Percentiles rank a stretch among this genome's conserved stretches.
Conservation (phyloP, 2,329 filamentous ascomycete species). For the Cladosporium oxysporum region DNA sequence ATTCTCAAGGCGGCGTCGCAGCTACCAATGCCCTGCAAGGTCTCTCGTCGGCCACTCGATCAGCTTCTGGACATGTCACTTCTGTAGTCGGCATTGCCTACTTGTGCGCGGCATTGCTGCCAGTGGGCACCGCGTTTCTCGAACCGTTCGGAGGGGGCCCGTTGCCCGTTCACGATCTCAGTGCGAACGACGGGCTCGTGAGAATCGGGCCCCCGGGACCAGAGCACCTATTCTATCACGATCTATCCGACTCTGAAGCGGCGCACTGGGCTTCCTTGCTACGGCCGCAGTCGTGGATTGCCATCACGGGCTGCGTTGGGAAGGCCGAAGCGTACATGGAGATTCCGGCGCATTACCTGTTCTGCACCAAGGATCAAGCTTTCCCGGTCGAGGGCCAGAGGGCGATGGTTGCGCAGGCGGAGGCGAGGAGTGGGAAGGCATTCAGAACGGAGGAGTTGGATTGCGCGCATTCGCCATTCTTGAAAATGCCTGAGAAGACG, state of each 20-base stretch:
- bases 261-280: conserved; percentile 25
- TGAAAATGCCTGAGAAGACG: conserved; percentile 24
- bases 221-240: conserved; percentile 41
- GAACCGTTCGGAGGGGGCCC: conserved; percentile 19
- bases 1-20: conserved; percentile 24
- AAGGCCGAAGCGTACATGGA: conserved; percentile 38
- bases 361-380: neutral
- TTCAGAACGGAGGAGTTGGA: conserved; percentile 20
- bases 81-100: conserved; percentile 24
- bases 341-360: conserved; percentile 34
- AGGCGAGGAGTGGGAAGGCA: conserved; percentile 2
- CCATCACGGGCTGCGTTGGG: conserved; percentile 23
- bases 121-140: conserved; percentile 15
- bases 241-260: conserved; percentile 33
- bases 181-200: conserved; percentile 6
- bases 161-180: conserved; percentile 19
- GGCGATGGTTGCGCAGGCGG: neutral
- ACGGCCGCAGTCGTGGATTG: conserved; percentile 17
- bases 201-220: conserved; percentile 8
- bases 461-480: conserved; percentile 26
- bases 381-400: conserved; percentile 7
- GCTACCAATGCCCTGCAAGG: conserved; percentile 12
- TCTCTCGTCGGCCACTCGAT: conserved; percentile 7
- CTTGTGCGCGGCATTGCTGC: conserved; percentile 18
- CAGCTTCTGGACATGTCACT: conserved; percentile 17